Percentiles rank a stretch among this genome's conserved stretches.
These are phyloP conservation scores for Boletus sp. DNA, from an alignment of 1,284 basidiomycete species.

Conservation along the genomic window DNA sequence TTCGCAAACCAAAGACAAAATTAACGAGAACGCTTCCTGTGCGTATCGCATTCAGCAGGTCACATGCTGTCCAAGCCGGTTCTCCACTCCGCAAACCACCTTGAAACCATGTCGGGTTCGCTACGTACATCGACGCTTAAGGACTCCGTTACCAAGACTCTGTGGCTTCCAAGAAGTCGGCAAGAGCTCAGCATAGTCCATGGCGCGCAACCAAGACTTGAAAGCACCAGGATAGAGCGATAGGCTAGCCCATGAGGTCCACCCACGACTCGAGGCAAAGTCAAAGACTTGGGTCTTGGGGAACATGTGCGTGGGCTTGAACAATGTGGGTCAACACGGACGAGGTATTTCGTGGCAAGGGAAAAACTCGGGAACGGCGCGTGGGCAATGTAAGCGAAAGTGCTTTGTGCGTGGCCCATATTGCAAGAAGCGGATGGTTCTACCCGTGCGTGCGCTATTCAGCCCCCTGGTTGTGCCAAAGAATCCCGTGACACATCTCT, in stretches of 20 bases:
- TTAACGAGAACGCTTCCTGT: conserved; percentile 33
- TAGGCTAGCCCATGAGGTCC: conserved; percentile 10
- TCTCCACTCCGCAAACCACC: conserved; percentile 35
- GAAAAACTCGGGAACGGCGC: conserved; percentile 21
- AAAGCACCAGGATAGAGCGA: conserved; percentile 36
- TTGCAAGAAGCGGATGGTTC: conserved; percentile 8
- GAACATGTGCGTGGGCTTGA: conserved; percentile 35
- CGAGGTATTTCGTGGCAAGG: conserved; percentile 5
- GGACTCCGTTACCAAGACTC: conserved; percentile 26
- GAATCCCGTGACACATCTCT: conserved; percentile 35
- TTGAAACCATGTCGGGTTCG: conserved; percentile 41
- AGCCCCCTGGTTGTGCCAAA: conserved; percentile 7
- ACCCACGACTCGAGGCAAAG: conserved; percentile 22
- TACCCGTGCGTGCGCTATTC: conserved; percentile 34
- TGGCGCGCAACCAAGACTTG: conserved; percentile 36
- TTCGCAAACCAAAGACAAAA: conserved; percentile 18
- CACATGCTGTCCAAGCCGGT: conserved; percentile 25
- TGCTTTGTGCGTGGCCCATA: conserved; percentile 40
- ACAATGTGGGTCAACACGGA: conserved; percentile 17
- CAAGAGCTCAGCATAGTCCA: conserved; percentile 28
- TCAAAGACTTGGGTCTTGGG: conserved; percentile 29
- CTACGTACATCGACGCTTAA: conserved; percentile 31
- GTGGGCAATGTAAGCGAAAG: conserved; percentile 24
- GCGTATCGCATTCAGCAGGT: conserved; percentile 34
- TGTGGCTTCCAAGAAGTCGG: conserved; percentile 8